Evolutionary conservation across 352 stramenopile species (phyloP).

Genomic region (Phytophthora quininea): DNA sequence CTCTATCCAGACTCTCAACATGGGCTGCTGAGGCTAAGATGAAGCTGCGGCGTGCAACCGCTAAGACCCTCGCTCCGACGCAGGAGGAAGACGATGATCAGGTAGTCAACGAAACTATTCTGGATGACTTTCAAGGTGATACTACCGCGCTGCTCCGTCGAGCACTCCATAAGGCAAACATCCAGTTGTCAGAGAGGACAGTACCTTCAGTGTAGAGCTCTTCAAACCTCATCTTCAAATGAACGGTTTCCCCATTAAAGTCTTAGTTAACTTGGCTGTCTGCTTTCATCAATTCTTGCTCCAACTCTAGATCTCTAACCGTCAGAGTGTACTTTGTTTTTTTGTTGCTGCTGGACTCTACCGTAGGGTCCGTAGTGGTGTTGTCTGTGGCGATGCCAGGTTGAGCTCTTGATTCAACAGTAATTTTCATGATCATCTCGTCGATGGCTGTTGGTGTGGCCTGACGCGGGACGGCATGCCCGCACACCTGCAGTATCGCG

Average conservation of each 20-base stretch:
- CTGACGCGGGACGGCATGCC: slow-evolving; percentile 60
- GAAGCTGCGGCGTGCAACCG: slow-evolving; percentile 36
- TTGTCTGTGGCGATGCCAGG: slow-evolving; percentile 10
- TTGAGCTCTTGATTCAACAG: slow-evolving; percentile 17
- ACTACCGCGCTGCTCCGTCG: slow-evolving; percentile 46
- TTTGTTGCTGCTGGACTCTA: slow-evolving; percentile 18
- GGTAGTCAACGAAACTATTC: neutral
- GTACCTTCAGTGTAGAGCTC: no score
- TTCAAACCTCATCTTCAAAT: no score
- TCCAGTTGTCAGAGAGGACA: slow-evolving; percentile 1
- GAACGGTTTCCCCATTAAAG: neutral
- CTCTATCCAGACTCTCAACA: slow-evolving; percentile 56
- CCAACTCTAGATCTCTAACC: slow-evolving; percentile 80
- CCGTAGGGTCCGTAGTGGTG: slow-evolving; percentile 7
- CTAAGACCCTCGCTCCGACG: neutral
- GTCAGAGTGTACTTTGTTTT: slow-evolving; percentile 64
- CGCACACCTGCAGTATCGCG: slow-evolving; percentile 80
- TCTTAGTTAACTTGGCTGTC: neutral
- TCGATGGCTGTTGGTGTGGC: slow-evolving; percentile 63
- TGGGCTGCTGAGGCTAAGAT: slow-evolving; percentile 66
- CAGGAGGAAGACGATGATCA: slow-evolving; percentile 18
- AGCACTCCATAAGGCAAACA: slow-evolving; percentile 62
- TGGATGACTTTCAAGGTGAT: slow-evolving; percentile 49
- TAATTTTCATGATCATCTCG: slow-evolving; percentile 71
- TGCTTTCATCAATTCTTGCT: slow-evolving; percentile 80